Evolutionary conservation across 2,329 filamentous ascomycete species (phyloP), one percentile per base, ranked within the genome.

Genomic region (Karstenula rhodostoma): DNA sequence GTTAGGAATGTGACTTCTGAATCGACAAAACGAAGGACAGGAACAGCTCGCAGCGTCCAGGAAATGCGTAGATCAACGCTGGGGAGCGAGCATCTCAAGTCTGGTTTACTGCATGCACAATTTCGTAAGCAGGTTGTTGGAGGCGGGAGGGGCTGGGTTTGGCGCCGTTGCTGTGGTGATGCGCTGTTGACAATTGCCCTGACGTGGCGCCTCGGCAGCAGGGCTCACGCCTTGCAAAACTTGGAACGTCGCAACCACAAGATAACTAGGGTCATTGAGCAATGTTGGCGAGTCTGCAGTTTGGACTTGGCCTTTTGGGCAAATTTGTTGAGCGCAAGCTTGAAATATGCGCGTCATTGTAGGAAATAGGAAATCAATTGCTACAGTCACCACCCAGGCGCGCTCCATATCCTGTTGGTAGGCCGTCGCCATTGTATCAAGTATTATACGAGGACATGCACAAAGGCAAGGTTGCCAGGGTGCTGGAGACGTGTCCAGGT

Each of bases 131-230:
- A 59, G 51, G 59, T 63, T 57, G 44, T 49, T 42, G 53, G 57
- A 58, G 56, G 62, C 64, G 69, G 64, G 63, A 65, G 66, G 57
- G 57, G 48, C 50, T 58, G 54, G 50, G 61, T 37, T 55, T 49
- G 43, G 19, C 53, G 51, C 22, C 54, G 74, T 76, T 75, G 73
- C 73, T 69, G 62, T 62, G 70, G 72, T 47, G 67, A 75, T 59
- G 57, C 52, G 17, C 9, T 69, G 59, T 73, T 71, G 65, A 67
- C 52, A 51, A 57, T 50, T 63, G 67, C 61, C 66, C 67, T 65
- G 67, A 72, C 68, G 70, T 73, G 71, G 71, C 67, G 58, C 62
- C 52, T 55, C 67, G 55, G 55, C 58, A 47, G 65, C 59, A 57
- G 63, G 64, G 47, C 57, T 32, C 44, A 43, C 53, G 49, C 48